Evolutionary conservation across 495 filamentous ascomycete species (phyloP), one percentile per base, ranked within the genome.

Genomic region (Hypoxylon crocopeplum): DNA sequence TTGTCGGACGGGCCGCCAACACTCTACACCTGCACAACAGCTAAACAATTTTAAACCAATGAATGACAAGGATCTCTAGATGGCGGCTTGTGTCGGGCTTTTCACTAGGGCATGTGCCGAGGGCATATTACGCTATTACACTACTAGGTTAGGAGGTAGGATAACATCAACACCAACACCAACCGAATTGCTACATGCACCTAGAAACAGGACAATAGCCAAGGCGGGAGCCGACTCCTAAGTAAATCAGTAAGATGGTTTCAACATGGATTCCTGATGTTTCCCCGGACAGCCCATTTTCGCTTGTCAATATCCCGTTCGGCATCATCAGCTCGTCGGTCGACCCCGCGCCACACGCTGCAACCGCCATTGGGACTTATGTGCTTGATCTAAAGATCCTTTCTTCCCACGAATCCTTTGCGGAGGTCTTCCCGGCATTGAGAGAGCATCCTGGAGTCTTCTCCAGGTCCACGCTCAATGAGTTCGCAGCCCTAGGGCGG

Each of bases 231-330:
- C n/a, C n/a, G n/a, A n/a, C n/a, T n/a, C n/a, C n/a, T n/a, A n/a
- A n/a, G n/a, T n/a, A n/a, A n/a, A n/a, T n/a, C n/a, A n/a, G n/a
- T n/a, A n/a, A n/a, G n/a, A 70, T 70, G 68, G 39, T 6, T 13
- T 61, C 61, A 29, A 66, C 77, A 6, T 79, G 75, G 75, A 68
- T 77, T 24, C 69, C 73, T 11, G 60, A 68, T 27, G 59, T 75
- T 45, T 52, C 62, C 30, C 62, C 73, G 19, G 53, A 69, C 12
- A 72, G 66, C 39, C 74, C 73, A 51, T 98, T 98, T 75, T 94
- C 92, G 11, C 77, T 98, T 39, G 80, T 86, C 61, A 97, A 98
- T 72, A 88, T 98, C 56, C 93, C 93, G 12, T 96, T 98, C 71
- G 93, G 93, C 59, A 92, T 97, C 71, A 89, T 97, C 68, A 82